These are phyloP conservation scores for Ustanciosporium gigantosporum DNA, from an alignment of 1,284 basidiomycete genomes.

Conservation along the genomic window DNA sequence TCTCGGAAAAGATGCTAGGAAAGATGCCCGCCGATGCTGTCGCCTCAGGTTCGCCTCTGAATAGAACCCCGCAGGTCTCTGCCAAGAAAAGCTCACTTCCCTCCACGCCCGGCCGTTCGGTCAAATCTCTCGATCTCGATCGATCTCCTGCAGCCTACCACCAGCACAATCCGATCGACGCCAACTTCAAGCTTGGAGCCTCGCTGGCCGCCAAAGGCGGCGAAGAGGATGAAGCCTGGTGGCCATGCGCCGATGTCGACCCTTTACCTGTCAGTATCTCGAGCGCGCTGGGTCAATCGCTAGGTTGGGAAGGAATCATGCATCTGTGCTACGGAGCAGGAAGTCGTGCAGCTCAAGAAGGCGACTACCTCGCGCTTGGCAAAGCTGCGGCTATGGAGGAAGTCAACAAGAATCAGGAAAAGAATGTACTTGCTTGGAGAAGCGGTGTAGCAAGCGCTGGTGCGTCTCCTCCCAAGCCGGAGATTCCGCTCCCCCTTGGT, in stretches of 20 bases:
- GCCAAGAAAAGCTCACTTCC: conserved; percentile 14
- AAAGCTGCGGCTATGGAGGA: conserved; percentile 48
- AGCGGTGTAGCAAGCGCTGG: conserved; percentile 37
- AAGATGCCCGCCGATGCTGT: conserved; percentile 12
- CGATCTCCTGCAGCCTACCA: conserved; percentile 10
- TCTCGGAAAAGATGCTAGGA: conserved; percentile 1
- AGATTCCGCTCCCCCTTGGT: conserved; percentile 1
- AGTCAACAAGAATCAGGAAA: conserved; percentile 24
- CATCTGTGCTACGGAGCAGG: conserved; percentile 55
- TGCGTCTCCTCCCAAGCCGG: conserved; percentile 11
- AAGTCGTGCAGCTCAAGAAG: conserved; percentile 31
- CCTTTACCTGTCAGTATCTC: conserved; percentile 47
- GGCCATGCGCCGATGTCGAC: conserved; percentile 48
- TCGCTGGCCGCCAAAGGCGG: conserved; percentile 8
- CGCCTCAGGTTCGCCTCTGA: conserved; percentile 16
- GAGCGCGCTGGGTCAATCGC: conserved; percentile 41
- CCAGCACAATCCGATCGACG: conserved; percentile 25
- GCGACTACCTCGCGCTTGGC: conserved; percentile 41
- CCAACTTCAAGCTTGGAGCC: conserved; percentile 26
- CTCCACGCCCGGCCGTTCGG: conserved; percentile 15
- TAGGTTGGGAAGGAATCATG: conserved; percentile 59
- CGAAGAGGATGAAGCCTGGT: conserved; percentile 43
- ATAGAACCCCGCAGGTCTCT: conserved; percentile 18
- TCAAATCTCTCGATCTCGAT: conserved; percentile 30
- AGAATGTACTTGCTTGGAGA: conserved; percentile 43